Percentiles rank a stretch among this genome's conserved stretches.
Evolutionary conservation across 345 rosid species (phyloP).

Genomic region (Carallia pectinifolia): DNA sequence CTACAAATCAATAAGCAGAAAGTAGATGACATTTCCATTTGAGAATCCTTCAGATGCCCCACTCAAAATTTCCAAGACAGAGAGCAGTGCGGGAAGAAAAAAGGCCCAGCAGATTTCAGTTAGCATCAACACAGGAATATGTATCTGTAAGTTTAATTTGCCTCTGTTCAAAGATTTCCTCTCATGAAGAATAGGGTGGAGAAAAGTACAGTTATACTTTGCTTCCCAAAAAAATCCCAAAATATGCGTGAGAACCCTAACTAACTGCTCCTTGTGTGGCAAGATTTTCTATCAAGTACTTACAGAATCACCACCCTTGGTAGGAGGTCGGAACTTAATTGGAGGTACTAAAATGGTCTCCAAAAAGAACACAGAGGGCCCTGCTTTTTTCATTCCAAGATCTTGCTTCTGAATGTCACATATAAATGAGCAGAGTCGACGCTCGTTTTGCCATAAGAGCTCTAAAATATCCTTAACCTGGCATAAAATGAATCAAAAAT

Average conservation of each 20-base stretch:
- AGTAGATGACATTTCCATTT: not conserved
- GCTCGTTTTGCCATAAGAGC: constrained; percentile 82
- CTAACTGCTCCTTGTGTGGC: not conserved
- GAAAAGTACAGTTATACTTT: not conserved
- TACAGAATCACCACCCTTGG: constrained; percentile 87
- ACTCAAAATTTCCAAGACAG: not conserved
- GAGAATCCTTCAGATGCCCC: not conserved
- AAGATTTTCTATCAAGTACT: constrained; percentile 32
- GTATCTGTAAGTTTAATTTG: no score
- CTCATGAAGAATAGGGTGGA: not conserved
- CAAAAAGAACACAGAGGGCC: constrained; percentile 71
- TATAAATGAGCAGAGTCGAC: constrained; percentile 67
- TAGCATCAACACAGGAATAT: no score
- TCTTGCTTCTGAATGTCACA: constrained; percentile 68
- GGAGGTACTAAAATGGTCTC: constrained; percentile 85
- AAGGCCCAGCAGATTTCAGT: no score
- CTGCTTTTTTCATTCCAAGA: constrained; percentile 37
- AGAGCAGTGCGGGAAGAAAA: not conserved
- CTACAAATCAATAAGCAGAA: constrained; percentile 35
- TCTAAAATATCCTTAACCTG: constrained; percentile 63
- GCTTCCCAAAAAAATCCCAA: not conserved
- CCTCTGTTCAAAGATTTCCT: not conserved
- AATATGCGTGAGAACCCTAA: not conserved
- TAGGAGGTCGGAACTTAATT: constrained; percentile 78
- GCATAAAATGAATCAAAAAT: constrained; percentile 12